Evolutionary conservation across 192 early-diverging fungal species (phyloP), one percentile per base, ranked within the genome.

Genomic region (Chytriomyces hyalinus): DNA sequence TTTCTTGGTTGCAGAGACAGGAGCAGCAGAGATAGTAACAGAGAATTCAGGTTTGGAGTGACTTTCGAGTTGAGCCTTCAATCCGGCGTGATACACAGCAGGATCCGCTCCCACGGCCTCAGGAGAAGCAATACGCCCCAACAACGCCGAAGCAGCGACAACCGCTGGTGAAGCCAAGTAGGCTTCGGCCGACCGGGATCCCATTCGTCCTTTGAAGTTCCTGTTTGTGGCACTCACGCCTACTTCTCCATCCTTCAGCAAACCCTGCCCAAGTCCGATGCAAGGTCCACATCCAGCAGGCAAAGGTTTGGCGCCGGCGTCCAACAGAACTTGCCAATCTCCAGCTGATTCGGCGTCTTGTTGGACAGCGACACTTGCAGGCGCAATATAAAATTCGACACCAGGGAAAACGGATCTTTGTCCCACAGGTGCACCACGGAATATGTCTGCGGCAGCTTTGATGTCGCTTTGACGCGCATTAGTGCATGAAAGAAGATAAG

Each of bases 171-270:
- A 97, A 5, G 96, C 91, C 53, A 99, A 89, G 76, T 99, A 99
- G 0, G 97, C 95, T 69, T 93, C 87, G 0, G 97, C 95, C 47
- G 80, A 88, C 61, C 94, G 94, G 22, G 94, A 94, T 57, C 97
- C 97, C 97, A 99, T 99, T 15, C 97, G 90, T 61, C 97, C 97
- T 86, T 99, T 99, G 86, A 94, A 99, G 80, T 99, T 99, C 63
- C 97, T 89, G 82, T 99, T 99, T 24, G 97, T 98, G 17, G 97
- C 97, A n/a, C 95, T 96, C 62, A 99, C 98, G 26, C 97, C 96
- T 6, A 98, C 94, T 83, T 98, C 96, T 46, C 94, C 94, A 78
- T 99, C 97, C 84, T 96, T 88, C 51, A 99, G 88, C 70, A 99
- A 84, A 28, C 96, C 97, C 17, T 90, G 88, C 46, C 97, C 97